These are phyloP conservation scores for Narthecium ossifragum DNA, from an alignment of 106 monocot species.

Conservation along the genomic window DNA sequence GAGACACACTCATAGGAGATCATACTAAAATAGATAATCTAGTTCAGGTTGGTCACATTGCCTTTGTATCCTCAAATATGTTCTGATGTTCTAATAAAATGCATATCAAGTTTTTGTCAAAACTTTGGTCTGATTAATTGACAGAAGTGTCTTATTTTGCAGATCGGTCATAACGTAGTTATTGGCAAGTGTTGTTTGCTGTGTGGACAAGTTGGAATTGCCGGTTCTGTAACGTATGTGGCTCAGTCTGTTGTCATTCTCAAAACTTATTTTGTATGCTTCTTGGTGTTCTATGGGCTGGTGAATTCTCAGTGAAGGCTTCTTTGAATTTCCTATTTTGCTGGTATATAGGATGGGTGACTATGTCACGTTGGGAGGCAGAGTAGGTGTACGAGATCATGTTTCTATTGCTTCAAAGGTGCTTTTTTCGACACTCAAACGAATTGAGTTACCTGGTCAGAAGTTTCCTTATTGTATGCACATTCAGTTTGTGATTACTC, in stretches of 20 bases:
- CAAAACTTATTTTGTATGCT: neutral
- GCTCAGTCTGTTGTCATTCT: too few relatives aligned
- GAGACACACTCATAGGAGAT: slow-evolving; percentile 86
- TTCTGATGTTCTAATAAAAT: neutral
- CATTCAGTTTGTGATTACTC: too few relatives aligned
- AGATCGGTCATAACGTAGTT: slow-evolving; percentile 94
- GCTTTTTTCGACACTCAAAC: too few relatives aligned
- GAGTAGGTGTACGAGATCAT: slow-evolving; percentile 79
- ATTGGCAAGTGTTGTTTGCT: slow-evolving; percentile 87
- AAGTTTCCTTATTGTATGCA: too few relatives aligned
- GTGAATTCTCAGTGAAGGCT: too few relatives aligned
- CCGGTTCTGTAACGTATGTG: slow-evolving; percentile 88
- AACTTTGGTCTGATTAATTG: neutral
- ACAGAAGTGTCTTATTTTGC: slow-evolving; percentile 23
- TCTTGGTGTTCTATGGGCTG: slow-evolving; percentile 1
- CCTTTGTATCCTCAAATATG: neutral
- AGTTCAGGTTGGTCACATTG: slow-evolving; percentile 54
- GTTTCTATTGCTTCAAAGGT: slow-evolving; percentile 94
- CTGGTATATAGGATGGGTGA: slow-evolving; percentile 60
- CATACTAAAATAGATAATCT: slow-evolving; percentile 93
- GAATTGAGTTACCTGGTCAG: too few relatives aligned
- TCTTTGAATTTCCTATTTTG: slow-evolving; percentile 4
- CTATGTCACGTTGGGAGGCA: slow-evolving; percentile 83
- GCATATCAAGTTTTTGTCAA: neutral
- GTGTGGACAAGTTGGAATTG: slow-evolving; percentile 98